Percentiles rank a stretch among this genome's conserved stretches.
Conservation (phyloP, 108 stramenopile genomes). For the Skeletonema menzelii region DNA sequence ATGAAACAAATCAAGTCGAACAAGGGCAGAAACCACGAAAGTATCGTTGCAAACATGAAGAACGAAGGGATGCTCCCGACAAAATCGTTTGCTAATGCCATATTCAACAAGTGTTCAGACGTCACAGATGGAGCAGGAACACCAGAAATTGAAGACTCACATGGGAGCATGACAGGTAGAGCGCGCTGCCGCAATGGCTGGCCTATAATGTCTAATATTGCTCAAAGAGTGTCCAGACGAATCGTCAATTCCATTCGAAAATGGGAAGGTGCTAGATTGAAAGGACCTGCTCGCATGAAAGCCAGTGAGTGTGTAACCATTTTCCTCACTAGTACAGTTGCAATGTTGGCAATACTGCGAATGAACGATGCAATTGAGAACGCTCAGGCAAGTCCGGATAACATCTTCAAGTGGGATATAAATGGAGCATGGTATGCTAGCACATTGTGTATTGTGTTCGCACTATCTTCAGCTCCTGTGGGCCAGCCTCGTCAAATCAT, state of each 20-base stretch:
- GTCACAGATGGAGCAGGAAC: background rate
- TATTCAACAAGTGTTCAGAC: background rate
- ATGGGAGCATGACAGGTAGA: background rate
- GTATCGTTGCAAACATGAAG: background rate
- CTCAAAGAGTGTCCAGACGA: background rate
- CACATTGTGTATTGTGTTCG: constrained; percentile 17
- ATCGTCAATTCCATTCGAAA: constrained; percentile 11
- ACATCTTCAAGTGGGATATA: background rate
- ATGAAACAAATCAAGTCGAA: background rate
- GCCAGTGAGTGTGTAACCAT: background rate
- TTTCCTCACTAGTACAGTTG: background rate
- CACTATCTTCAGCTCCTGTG: constrained; percentile 12
- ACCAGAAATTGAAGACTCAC: background rate
- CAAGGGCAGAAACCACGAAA: background rate
- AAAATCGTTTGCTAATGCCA: background rate
- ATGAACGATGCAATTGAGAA: background rate
- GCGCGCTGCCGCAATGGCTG: background rate
- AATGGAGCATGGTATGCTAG: constrained; percentile 10
- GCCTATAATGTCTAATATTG: background rate
- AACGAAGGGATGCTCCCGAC: background rate
- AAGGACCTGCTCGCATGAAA: background rate
- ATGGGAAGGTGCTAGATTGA: constrained; percentile 15
- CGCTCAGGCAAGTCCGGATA: background rate
- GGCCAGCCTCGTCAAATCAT: constrained; percentile 18
- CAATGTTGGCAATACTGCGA: constrained; percentile 1